phyloP scores from a whole-genome alignment of 768 basidiomycete species.

The Russula earlei region DNA sequence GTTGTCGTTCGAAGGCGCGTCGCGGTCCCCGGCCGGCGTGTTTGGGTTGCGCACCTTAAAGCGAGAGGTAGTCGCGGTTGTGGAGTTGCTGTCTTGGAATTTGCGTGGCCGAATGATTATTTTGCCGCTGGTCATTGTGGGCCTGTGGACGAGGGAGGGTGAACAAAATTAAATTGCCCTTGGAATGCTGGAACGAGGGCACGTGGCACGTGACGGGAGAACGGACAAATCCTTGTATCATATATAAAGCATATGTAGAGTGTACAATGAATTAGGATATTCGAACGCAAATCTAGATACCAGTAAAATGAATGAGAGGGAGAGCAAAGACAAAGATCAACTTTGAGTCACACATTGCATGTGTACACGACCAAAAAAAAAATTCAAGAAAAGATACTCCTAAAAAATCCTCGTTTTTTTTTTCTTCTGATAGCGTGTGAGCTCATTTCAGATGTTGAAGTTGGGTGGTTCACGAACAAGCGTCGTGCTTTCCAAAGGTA shows the following conservation, averaged over 20 bases:
- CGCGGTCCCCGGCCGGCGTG: background rate
- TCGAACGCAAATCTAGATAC: background rate
- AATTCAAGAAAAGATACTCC: background rate
- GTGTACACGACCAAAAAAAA: background rate
- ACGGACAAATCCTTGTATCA: background rate
- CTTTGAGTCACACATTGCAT: background rate
- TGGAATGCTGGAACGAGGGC: background rate
- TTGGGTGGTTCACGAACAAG: background rate
- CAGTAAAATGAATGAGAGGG: background rate
- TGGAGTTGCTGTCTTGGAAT: conserved; percentile 6
- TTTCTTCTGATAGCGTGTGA: background rate
- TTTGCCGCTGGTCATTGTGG: conserved; percentile 14
- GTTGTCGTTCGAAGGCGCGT: conserved; percentile 6
- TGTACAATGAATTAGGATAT: conserved; percentile 4
- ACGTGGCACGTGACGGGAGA: conserved; percentile 6
- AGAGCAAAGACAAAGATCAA: background rate
- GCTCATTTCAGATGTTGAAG: background rate
- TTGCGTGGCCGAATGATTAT: conserved; percentile 18
- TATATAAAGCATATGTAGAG: conserved; percentile 2
- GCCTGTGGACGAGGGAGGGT: too few relatives aligned
- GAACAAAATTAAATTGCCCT: background rate
- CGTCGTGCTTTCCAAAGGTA: background rate
- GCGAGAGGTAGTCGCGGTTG: background rate
- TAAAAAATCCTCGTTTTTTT: background rate
- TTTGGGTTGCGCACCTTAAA: conserved; percentile 5